Evolutionary conservation across 257 asterid genomes (phyloP), one percentile per base, ranked within the genome.

Genomic region (Thymus mandschuricus): DNA sequence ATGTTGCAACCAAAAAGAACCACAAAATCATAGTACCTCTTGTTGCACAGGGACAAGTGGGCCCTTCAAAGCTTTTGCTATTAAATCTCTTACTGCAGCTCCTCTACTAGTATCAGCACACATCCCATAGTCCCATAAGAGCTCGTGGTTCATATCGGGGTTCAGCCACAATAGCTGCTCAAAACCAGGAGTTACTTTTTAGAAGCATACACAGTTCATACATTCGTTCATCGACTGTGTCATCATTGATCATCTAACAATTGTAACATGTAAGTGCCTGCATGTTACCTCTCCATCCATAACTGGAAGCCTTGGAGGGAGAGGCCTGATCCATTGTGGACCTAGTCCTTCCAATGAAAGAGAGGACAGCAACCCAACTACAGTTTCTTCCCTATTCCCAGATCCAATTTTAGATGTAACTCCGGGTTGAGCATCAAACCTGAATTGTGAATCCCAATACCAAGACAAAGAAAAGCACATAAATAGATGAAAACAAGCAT

Each of bases 71-170:
- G 99, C 99, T 88, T 88, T 94, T 44, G 91, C 91, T 73, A 94
- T 89, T 69, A 94, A 79, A 76, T 94, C 96, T 78, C 96, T 88
- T 60, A 95, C 91, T 59, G 99, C 96, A 40, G 93, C 98, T 81
- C 98, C 98, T 82, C 90, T 81, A 70, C 96, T 89, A 41, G 98
- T 95, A 85, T 94, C 97, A 78, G 96, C 97, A 66, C 99, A 94
- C 98, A 91, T 94, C 66, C 96, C 92, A 76, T 89, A 83, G 83
- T 94, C 98, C 98, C 98, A 94, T 66, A 86, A 76, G 74, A 89
- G 98, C 75, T 91, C 98, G 78, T 94, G 92, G 79, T 77, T 89
- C 67, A 83, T 82, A 69, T 89, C 92, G 10, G 97, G 97, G 78
- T 91, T 93, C 80, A 91, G 80, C 97, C 98, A 94, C 79, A 84